Base-by-base conservation (phyloP, 176 grass and related monocot genomes). In the Chloris gayana region DNA sequence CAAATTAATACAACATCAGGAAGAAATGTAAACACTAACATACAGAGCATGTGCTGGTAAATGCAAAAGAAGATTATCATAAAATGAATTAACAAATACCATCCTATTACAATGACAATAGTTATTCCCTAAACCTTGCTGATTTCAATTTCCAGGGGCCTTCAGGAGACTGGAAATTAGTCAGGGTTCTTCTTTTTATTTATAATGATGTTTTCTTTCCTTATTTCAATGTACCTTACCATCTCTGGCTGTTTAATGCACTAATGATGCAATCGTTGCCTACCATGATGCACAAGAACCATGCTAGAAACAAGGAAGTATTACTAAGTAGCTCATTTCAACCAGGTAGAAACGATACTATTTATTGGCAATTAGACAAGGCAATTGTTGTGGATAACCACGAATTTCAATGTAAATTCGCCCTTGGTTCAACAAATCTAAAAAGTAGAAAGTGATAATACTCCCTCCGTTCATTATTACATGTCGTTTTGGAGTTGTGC, bases 11-110 rank as follows among this genome's bases (percentile, higher is more conserved):
- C 18, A 50, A 2, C n/a, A 59, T 58, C 14, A 5, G 32, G 44
- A 74, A 51, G 0, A 53, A 74, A 39, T 67, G 31, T 33, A 50
- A 1, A 0, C 38, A 9, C n/a, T 41, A 87, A 72, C 31, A 53
- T 74, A 77, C 65, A 79, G 45, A 69, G 47, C 25, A 75, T 74
- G 39, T 19, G 64, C 24, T 34, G 54, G 72, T 82, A 50, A 61
- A 77, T 27, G 51, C 47, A 78, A 72, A 84, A 64, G 5, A 74
- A 50, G 0, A 81, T 4, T 10, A 57, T 7, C 1, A 73, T 12
- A n/a, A 10, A 60, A 44, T n/a, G 34, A 80, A 89, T 70, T 65
- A 72, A 57, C 5, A 39, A 29, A 44, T 74, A 80, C 29, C 18
- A 42, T 30, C 46, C 39, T 60, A 53, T 27, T 58, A 70, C 57